These are phyloP conservation scores for Zygnema circumcarinatum DNA, from an alignment of 139 green algal species.

Conservation along the genomic window DNA sequence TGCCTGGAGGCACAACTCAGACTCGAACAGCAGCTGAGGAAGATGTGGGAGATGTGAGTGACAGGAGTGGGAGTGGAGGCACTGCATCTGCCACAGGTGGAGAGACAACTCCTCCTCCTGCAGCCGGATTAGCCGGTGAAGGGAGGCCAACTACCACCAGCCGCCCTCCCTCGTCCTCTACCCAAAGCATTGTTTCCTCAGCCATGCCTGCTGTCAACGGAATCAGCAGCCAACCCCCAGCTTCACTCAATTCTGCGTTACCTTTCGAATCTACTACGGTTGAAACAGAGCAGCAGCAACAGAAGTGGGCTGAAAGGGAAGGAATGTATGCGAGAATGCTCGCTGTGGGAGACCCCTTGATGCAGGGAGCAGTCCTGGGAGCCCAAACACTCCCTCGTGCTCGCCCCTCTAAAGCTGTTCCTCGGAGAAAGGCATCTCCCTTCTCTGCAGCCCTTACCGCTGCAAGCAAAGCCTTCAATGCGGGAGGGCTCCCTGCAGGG, in stretches of 20 bases:
- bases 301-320: background rate
- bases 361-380: background rate
- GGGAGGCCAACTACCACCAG: background rate
- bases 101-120: background rate
- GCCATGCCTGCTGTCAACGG: background rate
- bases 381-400: too few species aligned
- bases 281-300: too few species aligned
- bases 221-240: background rate
- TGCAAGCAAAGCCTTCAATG: background rate
- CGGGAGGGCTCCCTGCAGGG: background rate
- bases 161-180: background rate
- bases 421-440: background rate
- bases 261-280: too few species aligned
- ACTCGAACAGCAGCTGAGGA: background rate
- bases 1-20: background rate
- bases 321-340: background rate
- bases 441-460: background rate
- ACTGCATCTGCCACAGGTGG: background rate
- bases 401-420: background rate
- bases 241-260: too few species aligned
- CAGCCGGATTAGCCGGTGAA: background rate
- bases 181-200: background rate
- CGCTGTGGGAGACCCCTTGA: background rate
- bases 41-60: background rate
- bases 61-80: background rate